Evolutionary conservation across 2,329 filamentous ascomycete species (phyloP), one percentile per base, ranked within the genome.

Genomic region (Aspergillus sp.): DNA sequence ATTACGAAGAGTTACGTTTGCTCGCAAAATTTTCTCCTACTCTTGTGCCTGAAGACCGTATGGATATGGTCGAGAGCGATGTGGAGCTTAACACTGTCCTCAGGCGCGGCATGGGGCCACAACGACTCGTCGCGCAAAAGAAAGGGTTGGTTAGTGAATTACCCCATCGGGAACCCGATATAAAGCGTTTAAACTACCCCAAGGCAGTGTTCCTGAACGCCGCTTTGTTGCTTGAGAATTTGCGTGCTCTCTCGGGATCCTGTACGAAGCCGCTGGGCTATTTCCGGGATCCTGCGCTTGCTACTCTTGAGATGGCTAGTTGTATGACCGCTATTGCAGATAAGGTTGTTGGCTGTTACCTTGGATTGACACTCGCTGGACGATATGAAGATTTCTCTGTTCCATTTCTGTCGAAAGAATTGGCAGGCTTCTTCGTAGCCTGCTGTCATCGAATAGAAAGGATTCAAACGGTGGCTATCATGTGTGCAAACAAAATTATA

Each of bases 71-170:
- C 9, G 95, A 99, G 74, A 97, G 93, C 71, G 95, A 98, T 64
- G 93, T 99, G 55, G 95, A 99, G 69, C 83, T 99, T 41, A 98
- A 99, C 69, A 96, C 92, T 0, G 89, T 98, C 17, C 81, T 99
- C 50, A 87, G 93, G 58, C 86, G 95, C 59, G 93, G 93, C 17
- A 90, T 91, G 80, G 91, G 86, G 62, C 85, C 87, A 30, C 86
- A 93, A 60, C 72, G 72, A 45, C 87, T 91, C 54, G 76, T 86
- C 2, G 84, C 89, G 61, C 92, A 96, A 71, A 97, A 96, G 78
- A 90, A 87, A 67, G 83, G 86, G 7, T 81, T 99, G 20, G 81
- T 83, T 4, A 83, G 85, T 60, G 83, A 95, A 45, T 80, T 99
- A 26, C 91, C 93, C 0, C 81, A 84, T 5, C 90, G 89, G 66